Evolutionary conservation across 371 early-diverging fungal genomes (phyloP).

Genomic region (Mycotypha africana): DNA sequence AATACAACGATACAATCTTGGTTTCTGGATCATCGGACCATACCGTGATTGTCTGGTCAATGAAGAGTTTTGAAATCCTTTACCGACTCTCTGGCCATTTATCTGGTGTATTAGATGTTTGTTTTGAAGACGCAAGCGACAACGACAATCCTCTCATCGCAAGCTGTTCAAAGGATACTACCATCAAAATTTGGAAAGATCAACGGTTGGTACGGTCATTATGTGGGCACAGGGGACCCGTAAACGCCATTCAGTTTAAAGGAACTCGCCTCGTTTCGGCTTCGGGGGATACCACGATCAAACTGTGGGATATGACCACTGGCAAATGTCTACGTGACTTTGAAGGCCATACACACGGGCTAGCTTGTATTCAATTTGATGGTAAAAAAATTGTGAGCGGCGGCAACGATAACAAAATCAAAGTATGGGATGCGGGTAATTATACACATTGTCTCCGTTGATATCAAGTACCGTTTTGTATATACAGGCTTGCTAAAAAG

Average conservation of each 20-base stretch:
- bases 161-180: slow-evolving; percentile 88
- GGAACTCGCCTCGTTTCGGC: slow-evolving; percentile 79
- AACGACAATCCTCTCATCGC: slow-evolving; percentile 64
- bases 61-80: slow-evolving; percentile 24
- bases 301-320: slow-evolving; percentile 82
- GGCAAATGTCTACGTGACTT: slow-evolving; percentile 64
- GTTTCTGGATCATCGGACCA: slow-evolving; percentile 92
- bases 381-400: slow-evolving; percentile 88
- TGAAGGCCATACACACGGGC: slow-evolving; percentile 74
- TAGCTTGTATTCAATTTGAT: slow-evolving; percentile 94
- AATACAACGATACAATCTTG: slow-evolving; percentile 73
- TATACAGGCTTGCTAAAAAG: too few relatives aligned
- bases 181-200: slow-evolving; percentile 80
- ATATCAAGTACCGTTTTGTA: too few relatives aligned
- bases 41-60: slow-evolving; percentile 87
- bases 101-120: slow-evolving; percentile 73
- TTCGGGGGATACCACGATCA: slow-evolving; percentile 82
- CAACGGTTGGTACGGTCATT: slow-evolving; percentile 60
- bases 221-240: slow-evolving; percentile 80
- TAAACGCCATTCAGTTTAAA: slow-evolving; percentile 81
- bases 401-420: slow-evolving; percentile 92
- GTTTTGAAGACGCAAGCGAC: too few relatives aligned
- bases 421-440: slow-evolving; percentile 91
- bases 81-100: slow-evolving; percentile 60
- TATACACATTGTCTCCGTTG: too few relatives aligned